These are phyloP conservation scores for Sugiyamaella paludigena DNA, from an alignment of 1,139 yeast genomes.

Conservation along the genomic window DNA sequence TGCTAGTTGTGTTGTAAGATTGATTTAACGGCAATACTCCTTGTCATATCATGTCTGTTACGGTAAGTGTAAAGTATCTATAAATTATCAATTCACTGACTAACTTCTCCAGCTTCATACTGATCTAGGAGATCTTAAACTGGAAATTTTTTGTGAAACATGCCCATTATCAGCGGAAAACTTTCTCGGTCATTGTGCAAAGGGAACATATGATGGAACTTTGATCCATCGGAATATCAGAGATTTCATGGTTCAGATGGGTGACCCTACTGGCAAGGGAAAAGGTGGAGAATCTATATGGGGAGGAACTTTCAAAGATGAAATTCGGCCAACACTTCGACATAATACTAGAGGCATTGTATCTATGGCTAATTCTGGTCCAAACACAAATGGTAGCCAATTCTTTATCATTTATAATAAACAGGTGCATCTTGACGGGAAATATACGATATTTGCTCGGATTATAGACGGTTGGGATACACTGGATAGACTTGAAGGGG, in stretches of 20 bases:
- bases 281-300: slow-evolving; percentile 52
- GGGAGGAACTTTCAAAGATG: slow-evolving; percentile 53
- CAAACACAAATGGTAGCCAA: slow-evolving; percentile 46
- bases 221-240: slow-evolving; percentile 46
- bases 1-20: no score
- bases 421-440: slow-evolving; percentile 50
- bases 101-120: slow-evolving; percentile 36
- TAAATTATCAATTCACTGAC: not conserved
- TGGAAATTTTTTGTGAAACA: slow-evolving; percentile 43
- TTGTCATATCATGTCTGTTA: slow-evolving; percentile 5
- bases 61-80: slow-evolving; percentile 5
- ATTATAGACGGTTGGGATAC: slow-evolving; percentile 43
- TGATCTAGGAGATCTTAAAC: slow-evolving; percentile 41
- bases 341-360: slow-evolving; percentile 45
- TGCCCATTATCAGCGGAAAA: slow-evolving; percentile 44
- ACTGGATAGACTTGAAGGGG: slow-evolving; percentile 41
- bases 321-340: slow-evolving; percentile 42
- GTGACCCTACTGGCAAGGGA: slow-evolving; percentile 51
- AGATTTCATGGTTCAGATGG: slow-evolving; percentile 49
- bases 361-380: slow-evolving; percentile 49
- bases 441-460: slow-evolving; percentile 58
- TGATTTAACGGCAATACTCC: no score
- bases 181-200: slow-evolving; percentile 50
- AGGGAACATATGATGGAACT: slow-evolving; percentile 44
- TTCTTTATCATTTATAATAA: slow-evolving; percentile 44